Evolutionary conservation across 2,329 filamentous ascomycete species (phyloP), one percentile per base, ranked within the genome.

Genomic region (Penicillium griseofulvum): DNA sequence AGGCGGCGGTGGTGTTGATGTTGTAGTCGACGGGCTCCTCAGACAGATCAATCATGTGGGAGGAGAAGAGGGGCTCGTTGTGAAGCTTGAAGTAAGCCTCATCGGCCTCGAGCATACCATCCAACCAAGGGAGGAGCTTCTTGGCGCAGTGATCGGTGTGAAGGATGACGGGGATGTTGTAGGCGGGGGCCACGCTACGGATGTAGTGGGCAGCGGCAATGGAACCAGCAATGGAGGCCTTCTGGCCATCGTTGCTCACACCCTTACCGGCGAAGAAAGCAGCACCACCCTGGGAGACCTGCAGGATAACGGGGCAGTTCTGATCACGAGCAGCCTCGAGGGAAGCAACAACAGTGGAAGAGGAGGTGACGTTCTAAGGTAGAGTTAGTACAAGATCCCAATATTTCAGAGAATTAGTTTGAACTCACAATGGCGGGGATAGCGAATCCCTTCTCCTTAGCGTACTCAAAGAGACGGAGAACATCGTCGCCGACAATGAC

Each of bases 101-200:
- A 72, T 97, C 94, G 68, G 87, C 93, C 62, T 94, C 91, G 68
- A 97, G 79, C 87, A 97, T 92, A 75, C 92, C 92, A 73, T 97
- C 92, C 74, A 97, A 82, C 93, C 93, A 97, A 60, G 94, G 94
- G 55, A 97, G 87, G 57, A 97, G 90, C 87, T 97, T 97, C 89
- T 97, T 97, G 74, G 94, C 93, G 80, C 93, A 96, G 83, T 97
- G 94, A 77, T 99, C 94, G 74, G 93, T 95, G 86, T 97, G 92
- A 57, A 97, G 87, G 69, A 97, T 82, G 67, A 96, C 91, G 70
- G 93, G 93, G 65, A 97, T 81, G 67, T 88, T 91, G 79, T 99
- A 99, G 67, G 84, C 68, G 58, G 93, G 90, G 49, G 94, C 91
- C 69, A 97, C 80, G 65, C 89, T 81, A 73, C 92, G 90, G 80